These are phyloP conservation scores for Boletus patriciae DNA, from an alignment of 768 basidiomycete genomes.

Conservation along the genomic window DNA sequence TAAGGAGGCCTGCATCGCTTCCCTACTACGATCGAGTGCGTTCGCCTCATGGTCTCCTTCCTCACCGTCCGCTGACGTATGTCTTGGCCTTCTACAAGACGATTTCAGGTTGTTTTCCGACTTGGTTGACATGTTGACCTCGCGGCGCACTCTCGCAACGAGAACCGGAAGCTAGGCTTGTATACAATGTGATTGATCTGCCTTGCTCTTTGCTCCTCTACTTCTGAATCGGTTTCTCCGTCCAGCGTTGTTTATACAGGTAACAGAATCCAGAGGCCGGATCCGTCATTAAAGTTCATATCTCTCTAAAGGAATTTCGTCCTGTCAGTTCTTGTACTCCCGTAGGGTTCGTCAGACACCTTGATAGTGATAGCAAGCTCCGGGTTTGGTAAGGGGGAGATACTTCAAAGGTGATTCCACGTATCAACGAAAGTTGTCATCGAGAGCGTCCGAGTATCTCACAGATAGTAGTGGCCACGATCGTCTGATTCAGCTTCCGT, in stretches of 20 bases:
- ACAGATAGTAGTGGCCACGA: not conserved
- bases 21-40: slow-evolving; percentile 2
- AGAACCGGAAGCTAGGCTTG: not conserved
- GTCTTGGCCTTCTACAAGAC: not conserved
- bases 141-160: too few species aligned
- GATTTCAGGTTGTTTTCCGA: not conserved
- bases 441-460: not conserved
- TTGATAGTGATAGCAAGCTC: not conserved
- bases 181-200: not conserved
- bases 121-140: not conserved
- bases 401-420: not conserved
- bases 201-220: not conserved
- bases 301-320: not conserved
- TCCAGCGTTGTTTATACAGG: not conserved
- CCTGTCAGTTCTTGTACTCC: not conserved
- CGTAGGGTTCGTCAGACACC: not conserved
- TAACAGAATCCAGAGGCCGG: too few species aligned
- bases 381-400: not conserved
- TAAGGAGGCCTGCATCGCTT: not conserved
- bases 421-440: not conserved
- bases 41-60: not conserved
- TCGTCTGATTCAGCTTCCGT: not conserved
- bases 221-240: not conserved
- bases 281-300: too few species aligned
- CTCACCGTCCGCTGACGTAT: not conserved